phyloP scores from a whole-genome alignment of 108 stramenopile species.

The Skeletonema costatum region DNA sequence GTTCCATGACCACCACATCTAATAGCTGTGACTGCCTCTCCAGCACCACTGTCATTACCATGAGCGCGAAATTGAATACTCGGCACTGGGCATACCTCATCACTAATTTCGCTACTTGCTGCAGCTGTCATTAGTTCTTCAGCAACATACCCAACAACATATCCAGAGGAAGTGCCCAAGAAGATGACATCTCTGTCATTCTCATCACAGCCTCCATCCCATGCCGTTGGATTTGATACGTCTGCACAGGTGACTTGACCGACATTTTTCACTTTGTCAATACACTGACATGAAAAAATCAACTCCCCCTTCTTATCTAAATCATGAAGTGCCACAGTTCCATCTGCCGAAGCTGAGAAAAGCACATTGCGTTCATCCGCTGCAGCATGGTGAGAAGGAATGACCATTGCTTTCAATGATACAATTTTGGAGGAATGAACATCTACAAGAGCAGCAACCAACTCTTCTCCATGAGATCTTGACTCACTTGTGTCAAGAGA shows the following conservation, averaged over 20 bases:
- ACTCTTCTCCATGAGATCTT: neutral
- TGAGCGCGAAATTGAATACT: conserved; percentile 55
- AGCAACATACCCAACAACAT: conserved; percentile 47
- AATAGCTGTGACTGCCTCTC: conserved; percentile 57
- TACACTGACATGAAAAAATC: conserved; percentile 35
- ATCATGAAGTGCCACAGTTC: conserved; percentile 63
- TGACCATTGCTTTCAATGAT: conserved; percentile 36
- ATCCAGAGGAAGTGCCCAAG: conserved; percentile 52
- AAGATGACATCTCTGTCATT: conserved; percentile 39
- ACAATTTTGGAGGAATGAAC: conserved; percentile 49
- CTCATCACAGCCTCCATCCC: conserved; percentile 3
- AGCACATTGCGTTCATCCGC: conserved; percentile 39
- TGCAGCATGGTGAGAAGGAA: conserved; percentile 18
- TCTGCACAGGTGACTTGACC: conserved; percentile 41
- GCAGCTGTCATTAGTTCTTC: conserved; percentile 29
- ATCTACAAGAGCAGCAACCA: conserved; percentile 16
- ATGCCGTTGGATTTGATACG: conserved; percentile 47
- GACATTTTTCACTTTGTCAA: conserved; percentile 7
- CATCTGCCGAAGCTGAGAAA: conserved; percentile 59
- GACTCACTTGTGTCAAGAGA: conserved; percentile 5
- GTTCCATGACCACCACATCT: conserved; percentile 55
- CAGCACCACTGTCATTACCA: conserved; percentile 37
- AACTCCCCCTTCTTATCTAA: conserved; percentile 47
- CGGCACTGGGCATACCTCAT: conserved; percentile 32
- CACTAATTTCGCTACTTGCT: conserved; percentile 1